Evolutionary conservation across 73 alveolate genomes (phyloP), one percentile per base, ranked within the genome.

Genomic region (Blepharisma japonicum): DNA sequence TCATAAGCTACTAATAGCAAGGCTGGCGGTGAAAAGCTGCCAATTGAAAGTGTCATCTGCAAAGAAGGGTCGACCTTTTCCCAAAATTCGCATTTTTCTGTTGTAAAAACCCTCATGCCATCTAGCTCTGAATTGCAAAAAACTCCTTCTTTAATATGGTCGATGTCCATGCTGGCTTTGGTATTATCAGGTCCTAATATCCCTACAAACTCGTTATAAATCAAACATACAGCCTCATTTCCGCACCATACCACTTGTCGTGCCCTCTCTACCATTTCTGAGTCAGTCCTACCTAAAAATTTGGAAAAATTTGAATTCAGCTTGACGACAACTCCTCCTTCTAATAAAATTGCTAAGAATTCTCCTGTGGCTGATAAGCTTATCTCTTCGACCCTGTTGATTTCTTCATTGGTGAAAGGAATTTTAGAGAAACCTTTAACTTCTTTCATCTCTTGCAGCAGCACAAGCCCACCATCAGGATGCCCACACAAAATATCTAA

Each of bases 231-330:
- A 56, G 87, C 83, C 27, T 84, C 91, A 84, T 68, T 85, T 6
- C 91, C 88, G 78, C 91, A 84, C 91, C 91, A 84, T 46, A 49
- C 45, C 84, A 84, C 71, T 54, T 82, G 46, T 70, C 55, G 11
- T 4, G 81, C 77, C 71, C 79, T 55, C 45, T 78, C 83, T 23
- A 68, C 45, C 38, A 54, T 68, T n/a, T 61, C 50, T 25, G 77
- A 11, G 77, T 61, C 50, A 21, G 53, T 61, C 4, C 50, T 38
- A 0, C 56, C 21, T 25, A 61, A 61, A 27, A 61, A 9, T 25
- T 21, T 20, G 21, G 77, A 61, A 38, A 61, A 61, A 21, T 61
- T 38, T 2, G 77, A 20, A 11, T 61, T 27, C 0, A 61, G 20
- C 39, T 11, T 21, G n/a, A 25, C 21, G 14, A 61, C 50, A 11